These are phyloP conservation scores for Neonectria neomacrospora DNA, from an alignment of 2,329 filamentous ascomycete genomes.

Conservation along the genomic window DNA sequence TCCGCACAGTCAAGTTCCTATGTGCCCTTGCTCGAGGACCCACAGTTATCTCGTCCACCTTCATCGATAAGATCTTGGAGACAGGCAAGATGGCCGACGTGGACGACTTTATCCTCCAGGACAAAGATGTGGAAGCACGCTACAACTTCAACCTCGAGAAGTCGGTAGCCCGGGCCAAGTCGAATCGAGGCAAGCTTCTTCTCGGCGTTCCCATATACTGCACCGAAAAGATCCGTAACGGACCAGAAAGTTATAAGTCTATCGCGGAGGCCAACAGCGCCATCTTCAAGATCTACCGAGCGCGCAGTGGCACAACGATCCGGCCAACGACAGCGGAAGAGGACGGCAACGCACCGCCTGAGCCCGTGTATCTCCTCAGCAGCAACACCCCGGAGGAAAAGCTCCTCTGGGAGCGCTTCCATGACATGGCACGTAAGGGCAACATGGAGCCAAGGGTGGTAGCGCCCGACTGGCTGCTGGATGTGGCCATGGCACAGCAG, in stretches of 20 bases:
- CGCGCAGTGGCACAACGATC: conserved; percentile 75
- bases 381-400: conserved; percentile 74
- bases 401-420: conserved; percentile 82
- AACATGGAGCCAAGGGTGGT: conserved; percentile 86
- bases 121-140: conserved; percentile 77
- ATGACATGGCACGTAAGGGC: conserved; percentile 79
- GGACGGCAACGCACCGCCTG: conserved; percentile 68
- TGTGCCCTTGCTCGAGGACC: conserved; percentile 85
- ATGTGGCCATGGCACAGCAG: conserved; percentile 89
- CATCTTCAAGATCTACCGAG: conserved; percentile 79
- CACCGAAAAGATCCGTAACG: conserved; percentile 81
- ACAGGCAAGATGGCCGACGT: conserved; percentile 72
- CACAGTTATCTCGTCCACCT: conserved; percentile 78
- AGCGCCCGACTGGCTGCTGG: conserved; percentile 87
- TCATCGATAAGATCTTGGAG: conserved; percentile 81
- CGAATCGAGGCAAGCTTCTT: conserved; percentile 81
- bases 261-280: conserved; percentile 93
- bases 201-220: conserved; percentile 84
- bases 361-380: conserved; percentile 86
- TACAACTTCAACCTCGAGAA: conserved; percentile 76
- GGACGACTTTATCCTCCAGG: conserved; percentile 74
- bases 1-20: conserved; percentile 94
- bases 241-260: conserved; percentile 83
- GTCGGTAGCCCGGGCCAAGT: conserved; percentile 75
- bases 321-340: conserved; percentile 73